phyloP scores from a whole-genome alignment of 164 flowering plant species.

The Macadamia integrifolia region DNA sequence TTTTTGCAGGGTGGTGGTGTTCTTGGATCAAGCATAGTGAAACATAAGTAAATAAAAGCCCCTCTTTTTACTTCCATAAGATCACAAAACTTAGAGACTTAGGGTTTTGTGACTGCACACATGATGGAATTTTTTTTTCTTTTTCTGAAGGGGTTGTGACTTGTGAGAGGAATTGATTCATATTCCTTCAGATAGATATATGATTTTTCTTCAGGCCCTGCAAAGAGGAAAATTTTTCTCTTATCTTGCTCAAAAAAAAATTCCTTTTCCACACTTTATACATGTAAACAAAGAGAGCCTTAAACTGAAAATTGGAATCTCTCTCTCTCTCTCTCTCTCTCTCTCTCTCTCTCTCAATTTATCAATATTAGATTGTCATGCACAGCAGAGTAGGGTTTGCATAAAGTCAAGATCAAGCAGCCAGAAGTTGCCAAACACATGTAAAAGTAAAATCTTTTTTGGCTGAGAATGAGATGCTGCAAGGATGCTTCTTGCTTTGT shows the following conservation, averaged over 20 bases:
- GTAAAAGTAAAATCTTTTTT: slow-evolving; percentile 28
- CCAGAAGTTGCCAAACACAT: slow-evolving; percentile 19
- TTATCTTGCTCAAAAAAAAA: too few relatives aligned
- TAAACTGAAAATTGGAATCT: too few relatives aligned
- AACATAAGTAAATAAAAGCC: background rate
- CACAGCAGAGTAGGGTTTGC: background rate
- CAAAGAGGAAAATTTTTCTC: too few relatives aligned
- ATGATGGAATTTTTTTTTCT: background rate
- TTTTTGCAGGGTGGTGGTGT: background rate
- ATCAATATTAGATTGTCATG: background rate
- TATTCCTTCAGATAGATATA: background rate
- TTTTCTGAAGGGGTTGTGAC: too few relatives aligned
- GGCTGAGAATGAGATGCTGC: slow-evolving; percentile 27
- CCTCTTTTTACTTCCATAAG: background rate
- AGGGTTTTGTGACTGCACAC: background rate
- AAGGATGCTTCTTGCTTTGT: slow-evolving; percentile 16
- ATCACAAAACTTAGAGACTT: background rate
- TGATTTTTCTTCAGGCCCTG: too few relatives aligned
- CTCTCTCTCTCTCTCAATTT: background rate
- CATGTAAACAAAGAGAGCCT: too few relatives aligned
- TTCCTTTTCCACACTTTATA: too few relatives aligned
- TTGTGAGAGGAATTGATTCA: background rate
- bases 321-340: slow-evolving; percentile 4
- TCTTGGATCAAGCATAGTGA: background rate
- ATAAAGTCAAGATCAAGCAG: slow-evolving; percentile 5